These are phyloP conservation scores for Pyricularia pennisetigena DNA, from an alignment of 2,329 filamentous ascomycete genomes.

Conservation along the genomic window DNA sequence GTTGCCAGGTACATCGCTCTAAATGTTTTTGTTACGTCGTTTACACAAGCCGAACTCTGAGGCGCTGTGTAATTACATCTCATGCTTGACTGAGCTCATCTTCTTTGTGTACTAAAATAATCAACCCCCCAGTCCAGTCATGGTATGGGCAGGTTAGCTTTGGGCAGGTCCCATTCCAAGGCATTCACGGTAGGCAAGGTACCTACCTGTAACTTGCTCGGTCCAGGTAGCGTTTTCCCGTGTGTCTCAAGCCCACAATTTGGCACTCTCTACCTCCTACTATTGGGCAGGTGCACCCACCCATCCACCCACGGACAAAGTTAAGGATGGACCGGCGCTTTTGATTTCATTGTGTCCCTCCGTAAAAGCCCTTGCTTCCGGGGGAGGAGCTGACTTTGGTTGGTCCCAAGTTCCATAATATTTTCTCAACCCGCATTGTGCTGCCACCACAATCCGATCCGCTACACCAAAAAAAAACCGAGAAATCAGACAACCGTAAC, in stretches of 20 bases:
- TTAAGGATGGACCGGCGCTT: background rate
- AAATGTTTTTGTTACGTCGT: background rate
- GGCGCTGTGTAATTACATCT: background rate
- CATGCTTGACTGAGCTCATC: background rate
- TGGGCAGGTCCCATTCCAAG: background rate
- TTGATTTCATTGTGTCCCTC: background rate
- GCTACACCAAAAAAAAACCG: background rate
- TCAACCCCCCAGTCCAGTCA: background rate
- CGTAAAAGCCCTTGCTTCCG: background rate
- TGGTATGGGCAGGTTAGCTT: background rate
- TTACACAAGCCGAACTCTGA: background rate
- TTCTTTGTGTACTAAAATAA: background rate
- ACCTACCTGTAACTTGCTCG: background rate
- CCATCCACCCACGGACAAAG: background rate
- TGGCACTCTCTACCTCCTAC: background rate
- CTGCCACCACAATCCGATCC: background rate
- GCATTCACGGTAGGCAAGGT: background rate
- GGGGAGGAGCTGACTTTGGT: background rate
- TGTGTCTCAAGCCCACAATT: background rate
- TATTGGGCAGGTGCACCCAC: background rate
- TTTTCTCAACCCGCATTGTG: background rate
- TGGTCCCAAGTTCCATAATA: constrained; percentile 1
- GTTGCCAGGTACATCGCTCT: background rate
- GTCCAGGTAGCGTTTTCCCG: background rate
- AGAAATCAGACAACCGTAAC: background rate